phyloP scores from a whole-genome alignment of 1,284 basidiomycete genomes.

The Malassezia japonica region DNA sequence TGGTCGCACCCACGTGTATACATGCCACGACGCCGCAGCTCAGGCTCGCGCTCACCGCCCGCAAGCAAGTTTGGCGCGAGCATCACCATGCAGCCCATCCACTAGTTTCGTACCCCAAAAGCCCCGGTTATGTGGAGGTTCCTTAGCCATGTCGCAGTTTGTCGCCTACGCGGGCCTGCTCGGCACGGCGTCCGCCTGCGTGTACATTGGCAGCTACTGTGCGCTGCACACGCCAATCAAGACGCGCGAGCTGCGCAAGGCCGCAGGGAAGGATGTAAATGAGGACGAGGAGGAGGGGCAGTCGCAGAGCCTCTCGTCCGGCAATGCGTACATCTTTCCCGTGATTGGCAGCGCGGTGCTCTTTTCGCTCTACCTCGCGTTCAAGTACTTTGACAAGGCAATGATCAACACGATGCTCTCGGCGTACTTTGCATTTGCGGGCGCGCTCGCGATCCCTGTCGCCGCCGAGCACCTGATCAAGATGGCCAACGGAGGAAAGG shows the following conservation, averaged over 20 bases:
- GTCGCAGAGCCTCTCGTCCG: slow-evolving; percentile 33
- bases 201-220: slow-evolving; percentile 36
- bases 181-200: background rate
- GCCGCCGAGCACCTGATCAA: slow-evolving; percentile 17
- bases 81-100: slow-evolving; percentile 6
- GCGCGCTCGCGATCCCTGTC: slow-evolving; percentile 30
- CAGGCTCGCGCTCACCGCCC: background rate
- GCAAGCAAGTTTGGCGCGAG: background rate
- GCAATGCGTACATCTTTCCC: slow-evolving; percentile 42
- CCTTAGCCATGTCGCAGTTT: slow-evolving; percentile 21
- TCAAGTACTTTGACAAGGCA: slow-evolving; percentile 42
- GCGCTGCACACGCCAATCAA: slow-evolving; percentile 39
- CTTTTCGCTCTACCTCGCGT: slow-evolving; percentile 35
- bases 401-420: slow-evolving; percentile 37
- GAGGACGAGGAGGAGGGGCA: slow-evolving; percentile 31
- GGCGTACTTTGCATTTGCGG: slow-evolving; percentile 42
- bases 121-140: background rate
- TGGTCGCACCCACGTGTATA: slow-evolving; percentile 14
- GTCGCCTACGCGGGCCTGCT: slow-evolving; percentile 24
- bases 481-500: background rate
- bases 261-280: background rate
- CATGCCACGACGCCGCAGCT: slow-evolving; percentile 4
- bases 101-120: background rate
- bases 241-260: slow-evolving; percentile 28
- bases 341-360: slow-evolving; percentile 40